Evolutionary conservation across 257 asterid genomes (phyloP).

Genomic region (Nicotiana undulata): DNA sequence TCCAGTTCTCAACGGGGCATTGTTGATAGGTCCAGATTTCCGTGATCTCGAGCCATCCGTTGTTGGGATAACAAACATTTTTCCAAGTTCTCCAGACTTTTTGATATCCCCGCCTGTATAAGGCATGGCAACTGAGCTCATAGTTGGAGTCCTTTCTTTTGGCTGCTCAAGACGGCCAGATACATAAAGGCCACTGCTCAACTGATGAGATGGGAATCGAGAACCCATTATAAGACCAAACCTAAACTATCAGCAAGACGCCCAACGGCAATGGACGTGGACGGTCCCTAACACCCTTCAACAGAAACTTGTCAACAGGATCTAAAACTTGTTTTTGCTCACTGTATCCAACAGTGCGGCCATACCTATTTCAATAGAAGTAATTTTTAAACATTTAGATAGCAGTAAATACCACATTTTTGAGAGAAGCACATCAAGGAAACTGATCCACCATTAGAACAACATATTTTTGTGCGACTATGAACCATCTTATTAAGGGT

Average conservation of each 20-base stretch:
- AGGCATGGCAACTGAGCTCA: constrained; percentile 80
- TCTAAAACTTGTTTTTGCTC: neutral
- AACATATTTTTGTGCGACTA: no score
- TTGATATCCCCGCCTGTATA: constrained; percentile 94
- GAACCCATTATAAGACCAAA: constrained; percentile 47
- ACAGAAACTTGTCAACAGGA: neutral
- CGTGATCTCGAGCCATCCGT: constrained; percentile 65
- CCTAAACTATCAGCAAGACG: neutral
- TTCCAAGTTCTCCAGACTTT: constrained; percentile 88
- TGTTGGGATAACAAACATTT: constrained; percentile 82
- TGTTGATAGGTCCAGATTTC: constrained; percentile 70
- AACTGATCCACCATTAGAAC: neutral
- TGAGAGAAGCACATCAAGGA: neutral
- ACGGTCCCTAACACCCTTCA: neutral
- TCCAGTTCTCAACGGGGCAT: constrained; percentile 55
- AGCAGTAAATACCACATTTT: neutral
- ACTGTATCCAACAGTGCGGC: neutral
- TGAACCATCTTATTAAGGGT: no score
- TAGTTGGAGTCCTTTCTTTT: constrained; percentile 57
- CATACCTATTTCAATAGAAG: neutral
- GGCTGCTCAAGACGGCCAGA: constrained; percentile 91
- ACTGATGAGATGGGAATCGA: constrained; percentile 87
- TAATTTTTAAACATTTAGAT: neutral
- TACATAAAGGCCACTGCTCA: constrained; percentile 77
- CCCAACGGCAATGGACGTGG: neutral